Conservation (phyloP, 2,329 filamentous ascomycete species). For the Diaporthe vaccinii region DNA sequence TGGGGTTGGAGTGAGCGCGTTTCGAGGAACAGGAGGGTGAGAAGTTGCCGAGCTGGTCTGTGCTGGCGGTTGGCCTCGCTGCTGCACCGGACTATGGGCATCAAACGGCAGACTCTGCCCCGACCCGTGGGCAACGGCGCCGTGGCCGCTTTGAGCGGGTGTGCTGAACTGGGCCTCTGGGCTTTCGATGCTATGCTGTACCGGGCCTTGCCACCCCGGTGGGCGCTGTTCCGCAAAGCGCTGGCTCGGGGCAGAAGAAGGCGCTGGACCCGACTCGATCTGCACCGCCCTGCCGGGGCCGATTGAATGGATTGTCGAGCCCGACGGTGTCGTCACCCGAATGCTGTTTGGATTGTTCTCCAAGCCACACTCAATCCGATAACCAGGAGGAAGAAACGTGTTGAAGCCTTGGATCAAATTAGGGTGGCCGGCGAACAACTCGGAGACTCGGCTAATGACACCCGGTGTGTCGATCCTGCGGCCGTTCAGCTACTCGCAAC, state of each 20-base stretch:
- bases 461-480: conserved; percentile 92
- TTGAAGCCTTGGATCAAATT: conserved; percentile 98
- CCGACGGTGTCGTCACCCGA: conserved; percentile 95
- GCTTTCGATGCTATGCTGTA: conserved; percentile 73
- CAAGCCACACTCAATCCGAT: conserved; percentile 94
- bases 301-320: conserved; percentile 95
- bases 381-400: conserved; percentile 94
- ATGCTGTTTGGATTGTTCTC: conserved; percentile 97
- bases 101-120: conserved; percentile 50
- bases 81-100: conserved; percentile 47
- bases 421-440: conserved; percentile 94
- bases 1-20: conserved; percentile 72
- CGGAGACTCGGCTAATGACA: conserved; percentile 96
- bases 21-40: conserved; percentile 63
- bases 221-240: conserved; percentile 60
- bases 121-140: conserved; percentile 59
- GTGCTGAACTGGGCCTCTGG: conserved; percentile 74
- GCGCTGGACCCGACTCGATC: conserved; percentile 56
- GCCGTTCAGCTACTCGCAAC: conserved; percentile 39
- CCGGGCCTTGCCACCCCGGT: conserved; percentile 67
- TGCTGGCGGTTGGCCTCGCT: conserved; percentile 48
- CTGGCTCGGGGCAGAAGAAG: conserved; percentile 54
- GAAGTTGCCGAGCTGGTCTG: conserved; percentile 54
- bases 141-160: conserved; percentile 65
- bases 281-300: conserved; percentile 64